Conservation (phyloP, 352 stramenopile species). For the Phytopythium delawarense region DNA sequence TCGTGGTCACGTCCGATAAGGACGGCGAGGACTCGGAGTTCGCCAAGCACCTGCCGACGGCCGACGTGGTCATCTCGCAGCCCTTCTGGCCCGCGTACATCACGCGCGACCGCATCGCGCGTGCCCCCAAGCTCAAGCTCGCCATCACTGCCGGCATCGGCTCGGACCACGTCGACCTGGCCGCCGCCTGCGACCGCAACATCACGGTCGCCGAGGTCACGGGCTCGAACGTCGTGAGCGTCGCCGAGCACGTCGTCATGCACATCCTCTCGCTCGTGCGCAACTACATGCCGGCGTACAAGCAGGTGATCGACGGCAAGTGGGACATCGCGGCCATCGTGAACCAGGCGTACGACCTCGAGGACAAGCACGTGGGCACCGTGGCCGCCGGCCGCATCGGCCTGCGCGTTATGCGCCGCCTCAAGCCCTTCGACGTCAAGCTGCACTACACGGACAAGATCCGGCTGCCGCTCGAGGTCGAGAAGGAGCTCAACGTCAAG, state of each 20-base stretch:
- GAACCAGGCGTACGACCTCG: constrained; percentile 34
- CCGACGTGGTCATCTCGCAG: constrained; percentile 45
- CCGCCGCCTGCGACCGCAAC: constrained; percentile 30
- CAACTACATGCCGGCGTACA: constrained; percentile 47
- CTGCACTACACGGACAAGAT: constrained; percentile 46
- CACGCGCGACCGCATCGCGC: constrained; percentile 33
- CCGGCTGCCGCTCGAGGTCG: constrained; percentile 26
- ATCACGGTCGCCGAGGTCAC: constrained; percentile 43
- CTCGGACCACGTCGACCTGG: constrained; percentile 42
- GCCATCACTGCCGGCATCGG: constrained; percentile 39
- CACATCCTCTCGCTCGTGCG: constrained; percentile 36
- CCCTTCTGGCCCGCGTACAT: constrained; percentile 53
- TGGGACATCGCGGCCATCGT: constrained; percentile 40
- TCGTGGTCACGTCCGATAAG: constrained; percentile 43
- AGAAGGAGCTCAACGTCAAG: constrained; percentile 40
- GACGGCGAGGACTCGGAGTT: constrained; percentile 40
- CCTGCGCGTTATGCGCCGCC: constrained; percentile 26
- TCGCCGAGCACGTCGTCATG: constrained; percentile 49
- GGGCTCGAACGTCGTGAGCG: constrained; percentile 37
- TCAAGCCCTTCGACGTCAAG: constrained; percentile 44
- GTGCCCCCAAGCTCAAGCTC: constrained; percentile 37
- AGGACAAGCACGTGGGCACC: constrained; percentile 35
- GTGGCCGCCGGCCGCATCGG: constrained; percentile 38
- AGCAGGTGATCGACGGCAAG: constrained; percentile 28
- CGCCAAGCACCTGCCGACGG: constrained; percentile 27